These are phyloP conservation scores for Apium graveolens DNA, from an alignment of 129 eudicot species.

Conservation along the genomic window DNA sequence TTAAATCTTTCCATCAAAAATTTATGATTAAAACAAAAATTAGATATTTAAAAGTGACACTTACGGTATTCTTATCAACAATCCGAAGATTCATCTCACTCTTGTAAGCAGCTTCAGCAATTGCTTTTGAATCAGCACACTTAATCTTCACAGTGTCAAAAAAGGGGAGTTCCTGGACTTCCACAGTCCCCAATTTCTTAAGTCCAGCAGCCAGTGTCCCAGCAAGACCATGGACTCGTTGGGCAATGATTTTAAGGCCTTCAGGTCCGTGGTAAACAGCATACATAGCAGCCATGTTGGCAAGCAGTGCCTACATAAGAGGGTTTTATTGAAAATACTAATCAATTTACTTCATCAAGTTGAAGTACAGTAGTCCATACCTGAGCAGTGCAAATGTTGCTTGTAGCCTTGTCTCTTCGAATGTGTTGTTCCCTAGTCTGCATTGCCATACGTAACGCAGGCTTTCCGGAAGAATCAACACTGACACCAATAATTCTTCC, in stretches of 20 bases:
- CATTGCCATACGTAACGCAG: slow-evolving; percentile 97
- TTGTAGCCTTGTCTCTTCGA: slow-evolving; percentile 92
- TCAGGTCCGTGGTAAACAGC: slow-evolving; percentile 95
- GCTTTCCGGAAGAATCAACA: slow-evolving; percentile 82
- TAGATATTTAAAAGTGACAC: slow-evolving; percentile 11
- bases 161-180: slow-evolving; percentile 71
- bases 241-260: slow-evolving; percentile 86
- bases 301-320: slow-evolving; percentile 75
- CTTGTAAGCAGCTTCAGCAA: slow-evolving; percentile 78
- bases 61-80: slow-evolving; percentile 75
- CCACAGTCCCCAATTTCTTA: slow-evolving; percentile 78
- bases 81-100: slow-evolving; percentile 75
- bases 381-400: slow-evolving; percentile 98
- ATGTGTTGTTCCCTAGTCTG: slow-evolving; percentile 98
- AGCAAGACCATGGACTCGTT: slow-evolving; percentile 84
- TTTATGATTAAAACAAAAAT: background rate
- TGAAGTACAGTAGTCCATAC: slow-evolving; percentile 16
- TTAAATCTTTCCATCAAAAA: slow-evolving; percentile 4
- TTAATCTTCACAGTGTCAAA: slow-evolving; percentile 86
- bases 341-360: background rate
- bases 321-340: background rate
- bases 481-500: slow-evolving; percentile 95
- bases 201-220: slow-evolving; percentile 72
- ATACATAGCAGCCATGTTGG: slow-evolving; percentile 98
- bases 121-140: slow-evolving; percentile 55